Evolutionary conservation across 2,329 filamentous ascomycete genomes (phyloP).

Genomic region (Scedosporium apiospermum): DNA sequence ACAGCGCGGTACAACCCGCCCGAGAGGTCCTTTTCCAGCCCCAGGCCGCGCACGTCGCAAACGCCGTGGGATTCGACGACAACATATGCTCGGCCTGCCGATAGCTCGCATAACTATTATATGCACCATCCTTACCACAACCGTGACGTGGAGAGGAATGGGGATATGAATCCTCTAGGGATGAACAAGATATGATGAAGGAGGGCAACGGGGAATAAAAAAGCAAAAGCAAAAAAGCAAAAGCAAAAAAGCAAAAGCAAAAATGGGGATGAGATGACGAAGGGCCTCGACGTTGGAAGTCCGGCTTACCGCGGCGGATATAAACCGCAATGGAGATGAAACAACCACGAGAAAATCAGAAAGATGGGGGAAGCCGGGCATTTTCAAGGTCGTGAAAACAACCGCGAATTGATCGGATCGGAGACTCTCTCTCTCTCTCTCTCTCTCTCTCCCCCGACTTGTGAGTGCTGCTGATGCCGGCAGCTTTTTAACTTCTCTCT

Average conservation of each 20-base stretch:
- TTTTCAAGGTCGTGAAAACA: no score
- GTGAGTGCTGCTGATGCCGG: no score
- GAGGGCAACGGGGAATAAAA: no score
- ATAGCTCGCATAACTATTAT: slow-evolving; percentile 12
- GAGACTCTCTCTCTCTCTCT: no score
- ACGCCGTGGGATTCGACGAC: neutral
- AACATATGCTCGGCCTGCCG: slow-evolving; percentile 4
- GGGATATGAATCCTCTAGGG: slow-evolving; percentile 41
- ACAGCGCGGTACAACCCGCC: slow-evolving; percentile 46
- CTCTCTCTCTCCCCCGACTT: no score
- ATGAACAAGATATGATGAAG: slow-evolving; percentile 43
- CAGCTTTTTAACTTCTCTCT: no score
- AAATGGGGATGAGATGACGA: neutral
- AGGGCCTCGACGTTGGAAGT: neutral
- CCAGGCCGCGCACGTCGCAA: slow-evolving; percentile 32
- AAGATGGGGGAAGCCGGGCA: no score
- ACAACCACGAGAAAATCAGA: no score
- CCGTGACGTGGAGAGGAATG: slow-evolving; percentile 15
- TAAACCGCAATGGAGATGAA: no score
- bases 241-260: neutral
- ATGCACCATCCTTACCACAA: slow-evolving; percentile 4
- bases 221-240: neutral
- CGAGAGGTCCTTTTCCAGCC: slow-evolving; percentile 45
- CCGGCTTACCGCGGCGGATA: no score
- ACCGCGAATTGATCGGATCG: no score